Conservation (phyloP, 2,329 filamentous ascomycete species). For the Fusarium floridanum region DNA sequence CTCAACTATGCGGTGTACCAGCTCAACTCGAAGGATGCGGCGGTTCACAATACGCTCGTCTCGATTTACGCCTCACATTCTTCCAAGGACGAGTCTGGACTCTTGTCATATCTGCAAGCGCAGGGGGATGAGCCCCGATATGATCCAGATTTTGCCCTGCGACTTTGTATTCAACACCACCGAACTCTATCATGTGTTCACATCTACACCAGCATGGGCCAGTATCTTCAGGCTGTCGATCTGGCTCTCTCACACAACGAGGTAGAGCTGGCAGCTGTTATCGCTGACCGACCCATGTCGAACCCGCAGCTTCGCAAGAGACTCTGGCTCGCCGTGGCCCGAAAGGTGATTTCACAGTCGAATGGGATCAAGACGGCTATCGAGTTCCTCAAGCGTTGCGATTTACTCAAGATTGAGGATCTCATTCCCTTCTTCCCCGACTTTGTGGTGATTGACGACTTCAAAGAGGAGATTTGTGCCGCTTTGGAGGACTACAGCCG, state of each 20-base stretch:
- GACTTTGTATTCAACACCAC: slow-evolving; percentile 93
- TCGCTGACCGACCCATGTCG: slow-evolving; percentile 87
- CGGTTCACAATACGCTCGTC: slow-evolving; percentile 96
- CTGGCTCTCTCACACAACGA: slow-evolving; percentile 91
- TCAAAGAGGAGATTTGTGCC: slow-evolving; percentile 97
- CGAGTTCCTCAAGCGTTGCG: slow-evolving; percentile 91
- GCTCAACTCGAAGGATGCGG: slow-evolving; percentile 82
- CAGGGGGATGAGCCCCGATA: slow-evolving; percentile 90
- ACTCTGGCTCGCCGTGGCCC: slow-evolving; percentile 94
- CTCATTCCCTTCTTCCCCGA: slow-evolving; percentile 98
- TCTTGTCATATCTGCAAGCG: slow-evolving; percentile 89
- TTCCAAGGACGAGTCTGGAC: slow-evolving; percentile 84
- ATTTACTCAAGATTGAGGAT: slow-evolving; percentile 94
- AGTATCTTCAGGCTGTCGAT: slow-evolving; percentile 93
- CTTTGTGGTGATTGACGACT: slow-evolving; percentile 98
- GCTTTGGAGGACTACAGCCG: slow-evolving; percentile 94
- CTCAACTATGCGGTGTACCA: slow-evolving; percentile 94
- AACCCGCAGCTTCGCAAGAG: slow-evolving; percentile 88
- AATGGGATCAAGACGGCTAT: slow-evolving; percentile 94
- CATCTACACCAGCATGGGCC: slow-evolving; percentile 96
- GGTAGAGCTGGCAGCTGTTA: slow-evolving; percentile 87
- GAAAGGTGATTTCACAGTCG: slow-evolving; percentile 89
- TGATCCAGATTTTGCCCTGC: slow-evolving; percentile 95
- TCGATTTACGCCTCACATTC: slow-evolving; percentile 93
- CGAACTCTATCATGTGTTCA: slow-evolving; percentile 95